A percentile compares a stretch with the other conserved stretches of the same genome.
phyloP scores from a whole-genome alignment of 73 alveolate species.

The Breviolum minutum region DNA sequence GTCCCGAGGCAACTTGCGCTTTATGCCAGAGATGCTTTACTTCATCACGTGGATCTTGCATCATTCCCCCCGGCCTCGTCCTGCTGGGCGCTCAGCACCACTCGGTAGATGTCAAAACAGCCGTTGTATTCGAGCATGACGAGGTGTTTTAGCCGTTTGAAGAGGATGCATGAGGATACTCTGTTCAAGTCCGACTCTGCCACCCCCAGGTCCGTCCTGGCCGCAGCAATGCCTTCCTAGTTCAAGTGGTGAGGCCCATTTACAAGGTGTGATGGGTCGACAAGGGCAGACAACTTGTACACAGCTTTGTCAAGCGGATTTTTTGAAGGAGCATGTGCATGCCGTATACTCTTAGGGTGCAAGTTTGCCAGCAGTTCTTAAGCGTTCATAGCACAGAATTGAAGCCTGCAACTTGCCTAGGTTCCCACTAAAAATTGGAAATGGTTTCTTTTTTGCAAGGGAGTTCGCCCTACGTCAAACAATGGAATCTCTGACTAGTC shows the following conservation, averaged over 20 bases:
- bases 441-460: too few relatives aligned
- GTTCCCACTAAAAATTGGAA: not conserved
- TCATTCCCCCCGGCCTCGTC: not conserved
- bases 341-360: too few relatives aligned
- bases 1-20: conserved; percentile 23
- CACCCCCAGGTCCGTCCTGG: not conserved
- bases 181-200: too few relatives aligned
- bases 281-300: too few relatives aligned
- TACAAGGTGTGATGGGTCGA: not conserved
- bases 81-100: too few relatives aligned
- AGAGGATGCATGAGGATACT: too few relatives aligned
- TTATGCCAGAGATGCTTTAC: conserved; percentile 72
- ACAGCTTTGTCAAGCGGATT: too few relatives aligned
- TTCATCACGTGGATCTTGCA: conserved; percentile 37
- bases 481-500: too few relatives aligned
- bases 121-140: not conserved
- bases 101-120: too few relatives aligned
- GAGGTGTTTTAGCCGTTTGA: too few relatives aligned
- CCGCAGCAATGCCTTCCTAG: conserved; percentile 11
- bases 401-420: not conserved
- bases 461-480: too few relatives aligned
- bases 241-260: conserved; percentile 32
- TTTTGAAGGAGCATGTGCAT: too few relatives aligned
- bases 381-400: not conserved
- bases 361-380: not conserved